Evolutionary conservation across 257 asterid genomes (phyloP), one percentile per base, ranked within the genome.

Genomic region (Coffea canephora): DNA sequence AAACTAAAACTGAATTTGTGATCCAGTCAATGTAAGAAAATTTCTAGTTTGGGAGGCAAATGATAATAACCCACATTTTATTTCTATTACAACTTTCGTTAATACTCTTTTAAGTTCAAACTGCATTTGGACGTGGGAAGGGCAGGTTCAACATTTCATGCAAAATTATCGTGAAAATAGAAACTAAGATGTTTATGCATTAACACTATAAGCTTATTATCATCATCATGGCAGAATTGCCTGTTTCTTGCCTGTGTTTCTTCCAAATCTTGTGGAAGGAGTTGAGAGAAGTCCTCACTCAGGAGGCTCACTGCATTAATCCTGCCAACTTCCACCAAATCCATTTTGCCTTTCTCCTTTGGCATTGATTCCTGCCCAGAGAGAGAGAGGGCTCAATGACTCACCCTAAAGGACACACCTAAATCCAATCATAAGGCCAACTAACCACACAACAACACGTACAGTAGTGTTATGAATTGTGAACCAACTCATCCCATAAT

Each of bases 291-390:
- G 49, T 79, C 65, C 39, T 43, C 68, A 48, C 11, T 49, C 18
- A 2, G 1, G 15, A 36, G 49, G 12, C 57, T 25, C 15, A 27
- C 12, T 19, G 11, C 43, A 39, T 39, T 39, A 71, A 81, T 87
- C 89, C 76, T 80, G 86, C 87, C 87, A 72, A 83, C 87, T 79
- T 70, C 76, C 83, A 87, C 91, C 91, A 83, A 89, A 85, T 80
- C 88, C 90, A 81, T 82, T 87, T 66, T 11, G n/a, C 72, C 61
- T 25, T 25, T 62, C 34, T 62, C 34, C 23, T 57, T 62, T 76
- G 71, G 79, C 61, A 43, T 23, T 39, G 43, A 39, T 39, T 61
- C 34, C 80, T 61, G 72, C 72, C 48, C 64, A 61, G 14, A n/a
- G 31, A 39, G 7, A 41, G 31, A 41, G 50, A 46, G 31, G 50